phyloP scores from a whole-genome alignment of 176 grass and related monocot species.

The Aegilops tauschii region DNA sequence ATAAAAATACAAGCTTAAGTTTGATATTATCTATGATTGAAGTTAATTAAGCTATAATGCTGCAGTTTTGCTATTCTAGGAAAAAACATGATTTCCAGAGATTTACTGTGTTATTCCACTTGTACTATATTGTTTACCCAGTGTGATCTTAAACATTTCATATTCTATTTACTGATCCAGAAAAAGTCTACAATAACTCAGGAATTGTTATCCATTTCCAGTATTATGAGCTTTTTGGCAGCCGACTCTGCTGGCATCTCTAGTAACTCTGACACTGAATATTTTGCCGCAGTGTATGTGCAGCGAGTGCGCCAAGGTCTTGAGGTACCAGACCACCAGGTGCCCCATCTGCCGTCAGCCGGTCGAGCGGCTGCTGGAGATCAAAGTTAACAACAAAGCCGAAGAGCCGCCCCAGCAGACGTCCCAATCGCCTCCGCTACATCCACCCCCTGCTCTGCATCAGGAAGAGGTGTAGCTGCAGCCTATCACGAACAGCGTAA shows the following conservation, averaged over 20 bases:
- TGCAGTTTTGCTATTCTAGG: neutral
- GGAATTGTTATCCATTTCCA: neutral
- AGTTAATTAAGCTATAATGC: neutral
- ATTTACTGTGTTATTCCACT: neutral
- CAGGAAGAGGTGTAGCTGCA: slow-evolving; percentile 41
- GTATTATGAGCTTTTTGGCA: neutral
- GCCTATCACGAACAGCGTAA: neutral
- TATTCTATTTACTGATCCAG: neutral
- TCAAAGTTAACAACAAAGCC: slow-evolving; percentile 80
- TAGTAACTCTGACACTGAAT: slow-evolving; percentile 21
- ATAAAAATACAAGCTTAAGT: neutral
- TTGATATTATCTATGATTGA: neutral
- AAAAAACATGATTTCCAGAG: neutral
- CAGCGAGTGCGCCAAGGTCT: slow-evolving; percentile 91
- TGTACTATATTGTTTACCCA: neutral
- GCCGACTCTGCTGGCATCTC: neutral
- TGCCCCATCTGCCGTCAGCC: slow-evolving; percentile 97
- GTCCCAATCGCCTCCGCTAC: neutral
- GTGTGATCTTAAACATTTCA: neutral
- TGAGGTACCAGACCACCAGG: slow-evolving; percentile 85
- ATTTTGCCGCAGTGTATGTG: slow-evolving; percentile 83
- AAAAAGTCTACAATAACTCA: neutral
- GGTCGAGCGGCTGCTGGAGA: slow-evolving; percentile 83
- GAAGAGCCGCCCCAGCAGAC: slow-evolving; percentile 54
- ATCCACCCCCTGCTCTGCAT: neutral